Evolutionary conservation across 805 yeast species (phyloP).

Genomic region (Priceomyces medius): DNA sequence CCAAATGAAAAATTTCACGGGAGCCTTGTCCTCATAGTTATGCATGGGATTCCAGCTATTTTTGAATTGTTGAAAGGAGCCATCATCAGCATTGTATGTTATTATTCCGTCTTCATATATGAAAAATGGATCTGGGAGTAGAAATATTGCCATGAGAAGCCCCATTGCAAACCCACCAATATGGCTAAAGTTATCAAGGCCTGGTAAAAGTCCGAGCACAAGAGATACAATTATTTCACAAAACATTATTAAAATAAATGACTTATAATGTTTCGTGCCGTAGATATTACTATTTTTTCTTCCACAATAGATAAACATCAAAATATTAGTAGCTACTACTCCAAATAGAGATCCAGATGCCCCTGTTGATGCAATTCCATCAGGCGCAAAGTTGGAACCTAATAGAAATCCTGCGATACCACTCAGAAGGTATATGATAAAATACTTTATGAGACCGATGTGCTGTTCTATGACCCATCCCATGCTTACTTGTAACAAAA

Average conservation of each 20-base stretch:
- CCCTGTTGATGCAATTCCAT: slow-evolving; percentile 66
- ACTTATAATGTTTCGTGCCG: slow-evolving; percentile 45
- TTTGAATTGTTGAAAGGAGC: slow-evolving; percentile 30
- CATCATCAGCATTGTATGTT: slow-evolving; percentile 29
- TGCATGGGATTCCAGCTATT: slow-evolving; percentile 42
- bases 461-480: slow-evolving; percentile 58
- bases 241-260: slow-evolving; percentile 47
- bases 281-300: slow-evolving; percentile 46
- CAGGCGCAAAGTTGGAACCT: slow-evolving; percentile 68
- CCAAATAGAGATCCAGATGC: slow-evolving; percentile 75
- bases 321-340: slow-evolving; percentile 58
- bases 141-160: slow-evolving; percentile 44
- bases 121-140: slow-evolving; percentile 58
- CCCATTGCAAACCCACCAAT: slow-evolving; percentile 75
- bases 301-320: slow-evolving; percentile 55
- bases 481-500: slow-evolving; percentile 58
- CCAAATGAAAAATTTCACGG: slow-evolving; percentile 50
- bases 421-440: slow-evolving; percentile 54
- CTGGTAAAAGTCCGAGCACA: slow-evolving; percentile 67
- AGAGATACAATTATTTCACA: slow-evolving; percentile 58
- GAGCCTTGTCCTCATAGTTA: slow-evolving; percentile 34
- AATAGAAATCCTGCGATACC: slow-evolving; percentile 68
- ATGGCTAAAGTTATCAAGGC: slow-evolving; percentile 72
- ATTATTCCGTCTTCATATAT: slow-evolving; percentile 40
- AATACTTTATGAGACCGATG: slow-evolving; percentile 55